phyloP scores from a whole-genome alignment of 78 protist genomes.

The Speleostelium caveatum region DNA sequence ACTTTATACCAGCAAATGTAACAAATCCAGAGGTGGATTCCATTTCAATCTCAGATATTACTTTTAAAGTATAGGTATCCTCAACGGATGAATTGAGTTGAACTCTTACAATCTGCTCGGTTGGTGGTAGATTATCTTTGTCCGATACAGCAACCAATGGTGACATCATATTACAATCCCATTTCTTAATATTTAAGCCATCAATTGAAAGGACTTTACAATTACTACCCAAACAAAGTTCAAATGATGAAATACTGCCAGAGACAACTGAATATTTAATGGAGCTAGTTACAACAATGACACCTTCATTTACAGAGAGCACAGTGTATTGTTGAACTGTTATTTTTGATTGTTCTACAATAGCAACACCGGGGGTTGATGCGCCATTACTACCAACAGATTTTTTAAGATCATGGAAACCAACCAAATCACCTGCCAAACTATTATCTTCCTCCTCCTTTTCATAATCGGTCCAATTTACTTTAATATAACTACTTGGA shows the following conservation, averaged over 20 bases:
- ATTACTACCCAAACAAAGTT: constrained; percentile 7
- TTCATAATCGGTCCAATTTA: constrained; percentile 73
- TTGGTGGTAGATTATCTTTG: neutral
- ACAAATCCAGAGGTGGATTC: neutral
- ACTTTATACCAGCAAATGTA: neutral
- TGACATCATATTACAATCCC: constrained; percentile 47
- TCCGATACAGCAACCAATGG: constrained; percentile 22
- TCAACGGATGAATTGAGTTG: constrained; percentile 32
- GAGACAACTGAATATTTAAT: constrained; percentile 12
- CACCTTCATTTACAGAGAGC: constrained; percentile 71
- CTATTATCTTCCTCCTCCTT: neutral
- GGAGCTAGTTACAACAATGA: constrained; percentile 4
- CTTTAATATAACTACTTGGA: constrained; percentile 39
- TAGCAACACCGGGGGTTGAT: no score
- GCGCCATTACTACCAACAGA: neutral
- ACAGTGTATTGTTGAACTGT: constrained; percentile 65
- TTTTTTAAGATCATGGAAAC: neutral
- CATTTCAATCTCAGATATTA: constrained; percentile 36
- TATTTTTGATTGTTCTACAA: constrained; percentile 26
- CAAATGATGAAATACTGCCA: constrained; percentile 63
- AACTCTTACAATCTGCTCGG: constrained; percentile 41
- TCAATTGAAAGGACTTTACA: constrained; percentile 32
- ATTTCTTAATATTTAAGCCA: constrained; percentile 39
- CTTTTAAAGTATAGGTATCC: neutral
- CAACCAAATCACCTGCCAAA: neutral